These are phyloP conservation scores for Fennellomyces sp. DNA, from an alignment of 371 early-diverging fungal species.

Conservation along the genomic window DNA sequence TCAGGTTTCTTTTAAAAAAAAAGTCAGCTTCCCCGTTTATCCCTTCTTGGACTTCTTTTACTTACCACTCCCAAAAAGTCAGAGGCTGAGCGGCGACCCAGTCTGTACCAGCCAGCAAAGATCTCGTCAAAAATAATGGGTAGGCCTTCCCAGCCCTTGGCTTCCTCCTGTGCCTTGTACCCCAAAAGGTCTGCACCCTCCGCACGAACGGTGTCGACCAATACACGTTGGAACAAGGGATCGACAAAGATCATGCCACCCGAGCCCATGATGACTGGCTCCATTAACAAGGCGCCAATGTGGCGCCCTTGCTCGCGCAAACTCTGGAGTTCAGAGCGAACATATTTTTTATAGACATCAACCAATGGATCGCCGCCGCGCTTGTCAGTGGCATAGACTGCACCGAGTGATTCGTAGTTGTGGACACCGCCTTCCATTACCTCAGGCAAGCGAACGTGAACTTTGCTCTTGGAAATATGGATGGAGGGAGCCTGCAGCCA, in stretches of 20 bases:
- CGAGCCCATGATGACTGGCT: slow-evolving; percentile 82
- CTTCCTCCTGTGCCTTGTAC: slow-evolving; percentile 22
- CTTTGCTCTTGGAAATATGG: slow-evolving; percentile 58
- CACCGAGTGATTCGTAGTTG: slow-evolving; percentile 32
- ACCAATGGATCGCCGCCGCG: slow-evolving; percentile 34
- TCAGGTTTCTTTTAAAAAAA: slow-evolving; percentile 63
- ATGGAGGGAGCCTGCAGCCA: slow-evolving; percentile 81
- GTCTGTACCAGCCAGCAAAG: slow-evolving; percentile 80
- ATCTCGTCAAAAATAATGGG: slow-evolving; percentile 88
- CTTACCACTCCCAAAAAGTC: slow-evolving; percentile 71
- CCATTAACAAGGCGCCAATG: slow-evolving; percentile 81
- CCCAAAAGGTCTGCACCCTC: slow-evolving; percentile 48
- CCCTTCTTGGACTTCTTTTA: slow-evolving; percentile 11
- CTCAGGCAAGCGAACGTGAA: slow-evolving; percentile 47
- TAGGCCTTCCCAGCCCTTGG: slow-evolving; percentile 55
- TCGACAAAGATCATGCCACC: slow-evolving; percentile 88
- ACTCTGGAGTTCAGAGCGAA: slow-evolving; percentile 42
- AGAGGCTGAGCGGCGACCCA: slow-evolving; percentile 67
- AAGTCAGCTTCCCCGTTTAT: slow-evolving; percentile 7
- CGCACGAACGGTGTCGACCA: slow-evolving; percentile 62
- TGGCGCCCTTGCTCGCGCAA: slow-evolving; percentile 50
- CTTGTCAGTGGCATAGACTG: slow-evolving; percentile 38
- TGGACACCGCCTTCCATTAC: slow-evolving; percentile 6
- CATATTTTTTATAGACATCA: slow-evolving; percentile 51
- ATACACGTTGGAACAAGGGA: slow-evolving; percentile 75